Percentiles rank a stretch among this genome's conserved stretches.
These are phyloP conservation scores for Xylaria flabelliformis DNA, from an alignment of 495 filamentous ascomycete species.

Conservation along the genomic window DNA sequence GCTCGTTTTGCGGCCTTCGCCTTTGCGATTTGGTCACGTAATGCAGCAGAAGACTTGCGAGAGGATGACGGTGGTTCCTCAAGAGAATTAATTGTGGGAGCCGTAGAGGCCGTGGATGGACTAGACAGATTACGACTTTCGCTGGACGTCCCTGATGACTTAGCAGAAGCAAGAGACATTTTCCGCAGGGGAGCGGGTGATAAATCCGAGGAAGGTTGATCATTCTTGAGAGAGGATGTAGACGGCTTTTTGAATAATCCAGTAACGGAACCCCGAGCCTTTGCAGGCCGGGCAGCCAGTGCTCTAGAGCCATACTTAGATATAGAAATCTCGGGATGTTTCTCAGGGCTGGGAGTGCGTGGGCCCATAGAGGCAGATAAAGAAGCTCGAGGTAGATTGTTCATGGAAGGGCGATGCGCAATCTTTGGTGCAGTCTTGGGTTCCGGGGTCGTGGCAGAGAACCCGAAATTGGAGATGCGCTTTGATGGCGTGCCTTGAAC, in stretches of 20 bases:
- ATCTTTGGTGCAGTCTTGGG: constrained; percentile 10
- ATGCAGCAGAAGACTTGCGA: constrained; percentile 75
- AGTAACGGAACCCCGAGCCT: constrained; percentile 61
- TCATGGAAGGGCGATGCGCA: constrained; percentile 27
- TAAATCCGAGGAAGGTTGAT: constrained; percentile 37
- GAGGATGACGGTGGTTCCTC: constrained; percentile 41
- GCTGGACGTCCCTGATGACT: constrained; percentile 56
- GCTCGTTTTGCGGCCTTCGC: constrained; percentile 85
- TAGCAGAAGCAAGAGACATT: constrained; percentile 48
- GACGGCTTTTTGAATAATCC: constrained; percentile 62
- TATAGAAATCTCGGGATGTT: constrained; percentile 36
- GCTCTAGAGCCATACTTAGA: constrained; percentile 58
- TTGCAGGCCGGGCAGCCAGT: constrained; percentile 54
- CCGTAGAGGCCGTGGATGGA: constrained; percentile 49
- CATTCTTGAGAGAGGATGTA: constrained; percentile 48
- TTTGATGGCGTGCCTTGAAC: constrained; percentile 45
- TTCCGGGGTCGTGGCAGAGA: constrained; percentile 23
- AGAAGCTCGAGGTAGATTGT: constrained; percentile 33
- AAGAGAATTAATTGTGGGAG: constrained; percentile 45
- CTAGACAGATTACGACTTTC: constrained; percentile 50
- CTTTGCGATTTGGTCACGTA: constrained; percentile 91
- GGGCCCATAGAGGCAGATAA: constrained; percentile 34
- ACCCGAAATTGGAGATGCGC: constrained; percentile 35
- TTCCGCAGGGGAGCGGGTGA: constrained; percentile 42
- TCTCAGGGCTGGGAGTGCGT: constrained; percentile 53